Percentiles rank a stretch among this genome's conserved stretches.
Conservation (phyloP, 2,329 filamentous ascomycete genomes). For the Hypoxylon sp. region DNA sequence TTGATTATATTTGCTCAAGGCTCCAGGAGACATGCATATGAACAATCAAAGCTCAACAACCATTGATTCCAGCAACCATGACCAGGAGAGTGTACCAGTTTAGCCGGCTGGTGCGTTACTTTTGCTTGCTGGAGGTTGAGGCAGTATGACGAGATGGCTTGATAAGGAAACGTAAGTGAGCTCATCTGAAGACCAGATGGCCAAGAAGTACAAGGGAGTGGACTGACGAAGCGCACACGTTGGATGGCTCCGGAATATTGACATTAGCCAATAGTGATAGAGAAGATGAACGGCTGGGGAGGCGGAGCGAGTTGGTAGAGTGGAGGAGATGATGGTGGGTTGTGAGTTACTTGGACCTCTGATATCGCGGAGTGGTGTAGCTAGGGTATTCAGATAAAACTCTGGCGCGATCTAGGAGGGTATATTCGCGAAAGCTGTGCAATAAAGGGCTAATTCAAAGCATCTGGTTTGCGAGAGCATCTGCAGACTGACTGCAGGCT, state of each 20-base stretch:
- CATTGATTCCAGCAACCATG: slow-evolving; percentile 34
- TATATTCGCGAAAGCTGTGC: slow-evolving; percentile 46
- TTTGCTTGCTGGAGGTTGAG: slow-evolving; percentile 47
- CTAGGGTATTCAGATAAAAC: slow-evolving; percentile 50
- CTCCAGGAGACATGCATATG: slow-evolving; percentile 48
- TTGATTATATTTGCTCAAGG: slow-evolving; percentile 36
- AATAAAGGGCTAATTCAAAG: slow-evolving; percentile 19
- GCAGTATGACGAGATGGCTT: slow-evolving; percentile 43
- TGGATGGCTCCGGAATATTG: slow-evolving; percentile 43
- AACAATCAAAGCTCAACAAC: slow-evolving; percentile 35
- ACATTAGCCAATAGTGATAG: slow-evolving; percentile 42
- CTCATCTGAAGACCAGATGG: slow-evolving; percentile 42
- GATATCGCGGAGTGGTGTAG: slow-evolving; percentile 43
- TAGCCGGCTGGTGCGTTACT: slow-evolving; percentile 42
- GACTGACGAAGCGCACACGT: slow-evolving; percentile 35
- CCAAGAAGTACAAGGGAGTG: slow-evolving; percentile 31
- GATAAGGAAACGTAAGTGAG: slow-evolving; percentile 33
- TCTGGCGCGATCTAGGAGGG: slow-evolving; percentile 48
- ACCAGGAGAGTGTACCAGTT: slow-evolving; percentile 29
- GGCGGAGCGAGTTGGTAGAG: slow-evolving; percentile 45
- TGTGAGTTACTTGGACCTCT: slow-evolving; percentile 44
- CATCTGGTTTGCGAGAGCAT: slow-evolving; percentile 28
- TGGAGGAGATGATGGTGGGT: slow-evolving; percentile 42
- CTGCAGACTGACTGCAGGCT: slow-evolving; percentile 20
- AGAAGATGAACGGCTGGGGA: slow-evolving; percentile 33